A percentile compares a stretch with the other conserved stretches of the same genome.
phyloP scores from a whole-genome alignment of 83 land plant genomes.

The Larix sibirica region DNA sequence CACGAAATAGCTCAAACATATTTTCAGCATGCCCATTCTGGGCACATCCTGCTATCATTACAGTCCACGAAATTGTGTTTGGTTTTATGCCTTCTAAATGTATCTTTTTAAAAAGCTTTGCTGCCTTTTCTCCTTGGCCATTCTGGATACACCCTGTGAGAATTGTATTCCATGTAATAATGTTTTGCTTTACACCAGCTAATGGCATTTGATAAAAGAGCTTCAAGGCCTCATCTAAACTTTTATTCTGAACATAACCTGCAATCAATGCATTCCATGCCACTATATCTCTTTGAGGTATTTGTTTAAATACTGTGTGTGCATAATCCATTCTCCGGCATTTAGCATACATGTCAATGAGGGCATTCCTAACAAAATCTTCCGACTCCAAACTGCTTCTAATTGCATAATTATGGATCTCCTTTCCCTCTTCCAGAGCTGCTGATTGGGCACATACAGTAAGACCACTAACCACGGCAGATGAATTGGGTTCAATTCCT shows the following conservation, averaged over 20 bases:
- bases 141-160: slow-evolving; percentile 36
- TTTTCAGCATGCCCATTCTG: not conserved
- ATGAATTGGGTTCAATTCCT: slow-evolving; percentile 14
- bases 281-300: slow-evolving; percentile 21
- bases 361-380: slow-evolving; percentile 25
- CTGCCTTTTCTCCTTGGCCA: slow-evolving; percentile 16
- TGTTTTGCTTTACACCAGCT: slow-evolving; percentile 20
- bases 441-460: slow-evolving; percentile 24
- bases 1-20: not conserved
- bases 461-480: slow-evolving; percentile 17
- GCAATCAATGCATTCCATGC: slow-evolving; percentile 50
- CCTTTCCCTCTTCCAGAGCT: slow-evolving; percentile 20
- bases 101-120: slow-evolving; percentile 35
- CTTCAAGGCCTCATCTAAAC: slow-evolving; percentile 13
- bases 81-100: slow-evolving; percentile 27
- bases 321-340: slow-evolving; percentile 24
- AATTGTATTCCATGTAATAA: slow-evolving; percentile 47
- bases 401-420: slow-evolving; percentile 16
- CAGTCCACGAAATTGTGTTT: slow-evolving; percentile 13
- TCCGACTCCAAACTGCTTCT: slow-evolving; percentile 7
- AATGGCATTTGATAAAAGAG: slow-evolving; percentile 35
- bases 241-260: slow-evolving; percentile 33
- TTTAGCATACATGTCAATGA: slow-evolving; percentile 27
- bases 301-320: slow-evolving; percentile 25
- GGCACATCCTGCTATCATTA: not conserved